Base-by-base conservation (phyloP, 106 monocot genomes). In the Dendrobium nobile region DNA sequence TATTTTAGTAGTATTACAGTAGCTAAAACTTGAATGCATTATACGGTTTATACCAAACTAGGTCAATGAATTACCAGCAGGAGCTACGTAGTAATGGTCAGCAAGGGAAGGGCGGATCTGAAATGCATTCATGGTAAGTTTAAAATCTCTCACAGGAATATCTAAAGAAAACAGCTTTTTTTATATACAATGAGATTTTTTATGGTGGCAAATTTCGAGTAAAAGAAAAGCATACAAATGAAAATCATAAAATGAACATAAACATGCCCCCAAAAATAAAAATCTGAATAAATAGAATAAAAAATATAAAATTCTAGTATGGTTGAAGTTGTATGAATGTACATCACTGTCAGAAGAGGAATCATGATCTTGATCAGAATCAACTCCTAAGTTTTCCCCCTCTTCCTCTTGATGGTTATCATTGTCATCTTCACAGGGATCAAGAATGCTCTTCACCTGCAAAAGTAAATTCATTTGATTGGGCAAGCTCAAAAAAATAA, bases 381-480 rank as follows among this genome's bases (percentile, higher is more conserved):
- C 87, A 84, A 73, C 88, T 84, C 87, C 94, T 84, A 92, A 77
- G 80, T 78, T 93, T 76, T 89, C 79, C 33, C 82, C 85, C 54
- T 95, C 92, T 75, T 86, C 95, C 70, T 89, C 92, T 67, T 72
- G 82, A 78, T 79, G 72, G 43, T 85, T 80, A 47, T 85, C 90
- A 83, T 94, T 98, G 41, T 95, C 92, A 88, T 99, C 99, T 77
- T 95, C 99, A 73, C 99, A 99, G 41, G 99, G 95, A 87, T 99
- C 99, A 79, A 99, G 91, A 33, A 95, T 85, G 86, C 99, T 99
- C 75, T 95, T 99, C 73, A 99, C 99, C 99, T 99, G 82, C 70
- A 92, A 76, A 37, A 41, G 45, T 44, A 76, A 3, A 11, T 26
- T 68, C 11, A 82, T 43, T 19, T 47, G 7, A 74, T 67, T 19